These are phyloP conservation scores for Brettanomyces custersianus DNA, from an alignment of 805 yeast genomes.

Conservation along the genomic window DNA sequence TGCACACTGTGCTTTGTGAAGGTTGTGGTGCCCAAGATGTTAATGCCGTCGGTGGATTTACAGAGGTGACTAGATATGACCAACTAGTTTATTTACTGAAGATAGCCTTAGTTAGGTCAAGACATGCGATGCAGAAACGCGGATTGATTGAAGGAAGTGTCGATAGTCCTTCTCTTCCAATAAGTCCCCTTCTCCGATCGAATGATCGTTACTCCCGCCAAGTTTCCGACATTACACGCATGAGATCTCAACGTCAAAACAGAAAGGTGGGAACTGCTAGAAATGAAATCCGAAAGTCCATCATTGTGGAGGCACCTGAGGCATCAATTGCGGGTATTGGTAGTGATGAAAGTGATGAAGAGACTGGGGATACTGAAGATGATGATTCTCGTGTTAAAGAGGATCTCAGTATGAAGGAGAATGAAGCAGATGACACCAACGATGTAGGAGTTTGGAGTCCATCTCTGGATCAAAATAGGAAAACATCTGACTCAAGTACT, in stretches of 20 bases:
- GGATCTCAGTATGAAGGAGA: neutral
- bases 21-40: slow-evolving; percentile 49
- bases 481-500: neutral
- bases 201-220: slow-evolving; percentile 55
- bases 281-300: slow-evolving; percentile 53
- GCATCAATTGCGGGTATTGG: slow-evolving; percentile 30
- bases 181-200: neutral
- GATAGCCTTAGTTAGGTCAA: slow-evolving; percentile 75
- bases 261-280: slow-evolving; percentile 46
- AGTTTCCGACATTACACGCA: slow-evolving; percentile 64
- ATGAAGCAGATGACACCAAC: neutral
- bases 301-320: slow-evolving; percentile 54
- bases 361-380: neutral
- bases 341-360: slow-evolving; percentile 10
- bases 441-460: too few relatives aligned
- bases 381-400: slow-evolving; percentile 3
- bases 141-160: slow-evolving; percentile 7
- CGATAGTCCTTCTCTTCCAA: neutral
- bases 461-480: neutral
- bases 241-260: slow-evolving; percentile 65
- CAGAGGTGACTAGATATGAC: slow-evolving; percentile 52
- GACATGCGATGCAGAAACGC: slow-evolving; percentile 41
- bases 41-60: slow-evolving; percentile 46
- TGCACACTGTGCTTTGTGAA: slow-evolving; percentile 42
- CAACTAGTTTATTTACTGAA: slow-evolving; percentile 73